Percentiles rank a stretch among this genome's conserved stretches.
Evolutionary conservation across 2,329 filamentous ascomycete species (phyloP).

Genomic region (Talaromyces sp.): DNA sequence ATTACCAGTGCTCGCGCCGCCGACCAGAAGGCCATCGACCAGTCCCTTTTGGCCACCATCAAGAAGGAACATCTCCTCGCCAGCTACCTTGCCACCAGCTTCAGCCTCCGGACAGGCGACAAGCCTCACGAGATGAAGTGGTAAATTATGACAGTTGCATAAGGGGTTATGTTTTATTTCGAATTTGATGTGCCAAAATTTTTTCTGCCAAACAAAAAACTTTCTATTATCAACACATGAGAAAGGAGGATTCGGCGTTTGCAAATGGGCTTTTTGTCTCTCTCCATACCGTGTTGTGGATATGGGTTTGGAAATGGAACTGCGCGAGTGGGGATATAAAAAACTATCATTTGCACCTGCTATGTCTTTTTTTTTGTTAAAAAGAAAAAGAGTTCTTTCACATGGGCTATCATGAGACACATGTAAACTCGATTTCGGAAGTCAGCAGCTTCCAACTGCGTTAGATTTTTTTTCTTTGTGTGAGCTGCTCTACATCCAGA

Average conservation of each 20-base stretch:
- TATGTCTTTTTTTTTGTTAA: conserved; percentile 13
- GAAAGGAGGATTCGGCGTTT: conserved; percentile 26
- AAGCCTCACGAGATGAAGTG: conserved; percentile 99
- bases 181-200: conserved; percentile 33
- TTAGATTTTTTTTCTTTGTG: conserved; percentile 25
- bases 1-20: conserved; percentile 84
- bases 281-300: conserved; percentile 18
- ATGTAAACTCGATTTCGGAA: conserved; percentile 37
- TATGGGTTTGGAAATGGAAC: conserved; percentile 16
- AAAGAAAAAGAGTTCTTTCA: conserved; percentile 15
- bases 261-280: conserved; percentile 18
- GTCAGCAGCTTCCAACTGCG: conserved; percentile 30
- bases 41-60: conserved; percentile 89
- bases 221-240: conserved; percentile 17
- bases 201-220: conserved; percentile 17
- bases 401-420: conserved; percentile 28
- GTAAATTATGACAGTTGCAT: conserved; percentile 58
- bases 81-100: conserved; percentile 91
- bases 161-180: conserved; percentile 33
- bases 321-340: conserved; percentile 26
- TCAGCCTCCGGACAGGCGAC: conserved; percentile 99
- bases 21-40: conserved; percentile 98
- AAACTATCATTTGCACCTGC: conserved; percentile 21
- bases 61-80: conserved; percentile 96
- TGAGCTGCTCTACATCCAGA: conserved; percentile 23